A percentile compares a stretch with the other conserved stretches of the same genome.
Conservation (phyloP, 2,329 filamentous ascomycete species). For the Trichoderma pleuroti region DNA sequence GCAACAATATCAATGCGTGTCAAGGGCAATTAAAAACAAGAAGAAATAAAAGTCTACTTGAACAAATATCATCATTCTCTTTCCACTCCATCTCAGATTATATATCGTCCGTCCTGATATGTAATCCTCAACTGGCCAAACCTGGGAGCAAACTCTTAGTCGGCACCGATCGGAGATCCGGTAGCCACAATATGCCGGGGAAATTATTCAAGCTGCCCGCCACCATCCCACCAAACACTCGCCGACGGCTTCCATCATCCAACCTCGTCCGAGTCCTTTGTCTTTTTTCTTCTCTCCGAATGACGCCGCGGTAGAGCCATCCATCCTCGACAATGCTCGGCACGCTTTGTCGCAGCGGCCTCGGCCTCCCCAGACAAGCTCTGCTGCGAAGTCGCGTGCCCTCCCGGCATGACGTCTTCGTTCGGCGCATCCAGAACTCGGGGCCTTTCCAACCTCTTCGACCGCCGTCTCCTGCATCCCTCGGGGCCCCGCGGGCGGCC, state of each 20-base stretch:
- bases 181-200: conserved; percentile 2
- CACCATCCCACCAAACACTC: not conserved
- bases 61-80: not conserved
- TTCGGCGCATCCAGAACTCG: conserved; percentile 31
- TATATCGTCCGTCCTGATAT: not conserved
- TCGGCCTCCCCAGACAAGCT: conserved; percentile 24
- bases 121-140: not conserved
- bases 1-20: not conserved
- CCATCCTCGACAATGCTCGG: conserved; percentile 22
- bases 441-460: conserved; percentile 61
- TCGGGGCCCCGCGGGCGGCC: conserved; percentile 68
- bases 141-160: not conserved
- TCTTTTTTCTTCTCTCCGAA: conserved; percentile 4
- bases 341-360: conserved; percentile 32
- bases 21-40: not conserved
- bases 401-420: conserved; percentile 19
- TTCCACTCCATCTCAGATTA: not conserved
- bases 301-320: conserved; percentile 14
- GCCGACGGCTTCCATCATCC: not conserved
- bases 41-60: not conserved
- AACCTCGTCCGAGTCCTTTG: not conserved
- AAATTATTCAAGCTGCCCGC: not conserved
- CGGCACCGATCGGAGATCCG: conserved; percentile 6
- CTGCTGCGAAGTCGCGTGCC: conserved; percentile 21
- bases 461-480: conserved; percentile 73